Percentiles rank a stretch among this genome's conserved stretches.
These are phyloP conservation scores for Waltiozyma sp. DNA, from an alignment of 1,139 yeast genomes.

Conservation along the genomic window DNA sequence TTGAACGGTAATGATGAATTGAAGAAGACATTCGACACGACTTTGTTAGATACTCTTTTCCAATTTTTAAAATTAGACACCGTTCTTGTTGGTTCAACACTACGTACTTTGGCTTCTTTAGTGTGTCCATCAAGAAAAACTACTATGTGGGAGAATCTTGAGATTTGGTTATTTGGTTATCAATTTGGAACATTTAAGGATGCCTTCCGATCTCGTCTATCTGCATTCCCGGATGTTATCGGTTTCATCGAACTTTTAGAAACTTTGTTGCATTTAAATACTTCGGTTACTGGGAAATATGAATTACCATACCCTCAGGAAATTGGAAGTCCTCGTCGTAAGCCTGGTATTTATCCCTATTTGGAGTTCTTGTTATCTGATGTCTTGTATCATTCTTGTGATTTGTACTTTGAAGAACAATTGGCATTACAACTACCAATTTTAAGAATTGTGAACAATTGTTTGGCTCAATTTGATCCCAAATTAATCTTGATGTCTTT, in stretches of 20 bases:
- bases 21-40: slow-evolving; percentile 23
- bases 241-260: slow-evolving; percentile 52
- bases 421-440: slow-evolving; percentile 42
- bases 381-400: slow-evolving; percentile 39
- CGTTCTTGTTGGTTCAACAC: slow-evolving; percentile 42
- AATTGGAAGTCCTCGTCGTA: slow-evolving; percentile 53
- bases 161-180: slow-evolving; percentile 52
- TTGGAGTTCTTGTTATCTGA: slow-evolving; percentile 61
- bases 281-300: slow-evolving; percentile 27
- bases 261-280: slow-evolving; percentile 22
- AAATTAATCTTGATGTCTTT: slow-evolving; percentile 40
- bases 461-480: slow-evolving; percentile 56
- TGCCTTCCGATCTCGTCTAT: slow-evolving; percentile 21
- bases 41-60: slow-evolving; percentile 29
- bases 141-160: slow-evolving; percentile 60
- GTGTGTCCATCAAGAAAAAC: slow-evolving; percentile 38
- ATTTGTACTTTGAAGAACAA: slow-evolving; percentile 28
- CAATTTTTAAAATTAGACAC: slow-evolving; percentile 39
- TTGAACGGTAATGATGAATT: slow-evolving; percentile 30
- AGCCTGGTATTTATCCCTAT: slow-evolving; percentile 71
- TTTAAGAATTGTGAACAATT: slow-evolving; percentile 38
- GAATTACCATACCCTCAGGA: slow-evolving; percentile 49
- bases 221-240: slow-evolving; percentile 40
- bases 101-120: slow-evolving; percentile 42
- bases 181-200: slow-evolving; percentile 18